These are phyloP conservation scores for Erucastrum elatum DNA, from an alignment of 345 rosid species.

Conservation along the genomic window DNA sequence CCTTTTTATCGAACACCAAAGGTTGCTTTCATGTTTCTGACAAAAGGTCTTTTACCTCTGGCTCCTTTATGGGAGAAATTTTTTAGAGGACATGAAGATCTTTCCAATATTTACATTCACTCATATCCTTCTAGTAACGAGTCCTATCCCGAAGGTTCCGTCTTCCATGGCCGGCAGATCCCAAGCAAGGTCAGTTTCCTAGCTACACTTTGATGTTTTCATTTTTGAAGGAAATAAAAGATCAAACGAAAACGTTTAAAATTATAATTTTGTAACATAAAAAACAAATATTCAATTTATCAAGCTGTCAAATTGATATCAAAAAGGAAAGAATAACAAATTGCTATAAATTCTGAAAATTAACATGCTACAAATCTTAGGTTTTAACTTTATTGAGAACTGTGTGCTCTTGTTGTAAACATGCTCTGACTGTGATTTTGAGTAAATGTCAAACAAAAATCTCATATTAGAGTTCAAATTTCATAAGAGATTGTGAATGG, in stretches of 20 bases:
- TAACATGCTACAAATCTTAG: neutral
- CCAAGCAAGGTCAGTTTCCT: constrained; percentile 70
- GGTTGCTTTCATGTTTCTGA: constrained; percentile 84
- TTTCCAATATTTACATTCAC: constrained; percentile 67
- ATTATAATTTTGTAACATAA: neutral
- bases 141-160: constrained; percentile 49
- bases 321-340: neutral
- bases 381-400: neutral
- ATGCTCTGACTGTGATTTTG: constrained; percentile 11
- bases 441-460: constrained; percentile 13
- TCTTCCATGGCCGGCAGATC: constrained; percentile 63
- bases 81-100: constrained; percentile 62
- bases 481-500: constrained; percentile 15
- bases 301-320: neutral
- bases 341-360: neutral
- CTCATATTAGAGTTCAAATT: neutral
- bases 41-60: constrained; percentile 64
- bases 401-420: neutral
- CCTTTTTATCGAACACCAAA: constrained; percentile 60
- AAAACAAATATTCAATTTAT: neutral
- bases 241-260: neutral
- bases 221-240: neutral
- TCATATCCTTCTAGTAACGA: constrained; percentile 56
- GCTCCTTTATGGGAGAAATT: constrained; percentile 85
- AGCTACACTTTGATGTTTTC: neutral